phyloP scores from a whole-genome alignment of 2,329 filamentous ascomycete species.

The Sporothrix euskadiensis region DNA sequence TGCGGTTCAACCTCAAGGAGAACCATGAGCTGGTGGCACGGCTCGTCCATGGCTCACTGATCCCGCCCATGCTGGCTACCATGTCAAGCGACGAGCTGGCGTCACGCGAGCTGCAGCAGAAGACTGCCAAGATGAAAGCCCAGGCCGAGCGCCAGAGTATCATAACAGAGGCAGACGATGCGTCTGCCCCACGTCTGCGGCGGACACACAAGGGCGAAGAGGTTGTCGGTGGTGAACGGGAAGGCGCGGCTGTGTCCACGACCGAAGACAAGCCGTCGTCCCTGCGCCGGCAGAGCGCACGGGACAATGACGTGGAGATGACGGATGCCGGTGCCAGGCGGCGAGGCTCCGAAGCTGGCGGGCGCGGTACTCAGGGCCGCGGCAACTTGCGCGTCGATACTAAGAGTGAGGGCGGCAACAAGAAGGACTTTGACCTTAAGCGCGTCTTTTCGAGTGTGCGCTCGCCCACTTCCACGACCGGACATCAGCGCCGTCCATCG shows the following conservation, averaged over 20 bases:
- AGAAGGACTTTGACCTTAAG: conserved; percentile 74
- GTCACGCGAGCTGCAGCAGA: conserved; percentile 80
- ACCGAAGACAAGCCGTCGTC: conserved; percentile 44
- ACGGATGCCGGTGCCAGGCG: conserved; percentile 21
- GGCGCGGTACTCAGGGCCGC: conserved; percentile 4
- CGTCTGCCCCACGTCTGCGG: conserved; percentile 70
- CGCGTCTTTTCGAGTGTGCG: conserved; percentile 82
- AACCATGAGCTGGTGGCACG: conserved; percentile 77
- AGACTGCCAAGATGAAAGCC: conserved; percentile 75
- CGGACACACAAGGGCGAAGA: conserved; percentile 96
- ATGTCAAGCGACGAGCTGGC: conserved; percentile 93
- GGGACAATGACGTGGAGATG: conserved; percentile 33
- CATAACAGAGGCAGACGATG: conserved; percentile 69
- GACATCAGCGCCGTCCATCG: conserved; percentile 51
- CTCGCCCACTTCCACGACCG: conserved; percentile 60
- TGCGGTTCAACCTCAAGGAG: conserved; percentile 85
- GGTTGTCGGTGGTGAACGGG: conserved; percentile 72
- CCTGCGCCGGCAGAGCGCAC: conserved; percentile 41
- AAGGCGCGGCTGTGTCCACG: conserved; percentile 38
- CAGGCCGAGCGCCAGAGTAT: conserved; percentile 81
- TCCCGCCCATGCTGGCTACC: conserved; percentile 73
- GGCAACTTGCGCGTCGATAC: conserved; percentile 49
- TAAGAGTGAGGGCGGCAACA: conserved; percentile 52
- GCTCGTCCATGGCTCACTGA: conserved; percentile 70
- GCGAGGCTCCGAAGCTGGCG: neutral